Conservation (phyloP, 2,329 filamentous ascomycete species). For the Fusarium dlaminii region DNA sequence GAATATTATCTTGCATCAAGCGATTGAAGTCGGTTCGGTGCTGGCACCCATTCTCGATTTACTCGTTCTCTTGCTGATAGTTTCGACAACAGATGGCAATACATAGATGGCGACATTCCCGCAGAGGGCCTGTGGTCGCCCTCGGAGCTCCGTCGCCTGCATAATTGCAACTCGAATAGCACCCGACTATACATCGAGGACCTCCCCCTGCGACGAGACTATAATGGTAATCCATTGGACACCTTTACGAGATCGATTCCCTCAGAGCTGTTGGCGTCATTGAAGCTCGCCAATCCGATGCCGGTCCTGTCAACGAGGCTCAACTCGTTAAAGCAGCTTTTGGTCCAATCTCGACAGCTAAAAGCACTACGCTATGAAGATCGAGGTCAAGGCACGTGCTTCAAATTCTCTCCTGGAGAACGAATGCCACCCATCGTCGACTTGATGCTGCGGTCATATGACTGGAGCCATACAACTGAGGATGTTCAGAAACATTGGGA, state of each 20-base stretch:
- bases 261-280: conserved; percentile 50
- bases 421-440: conserved; percentile 55
- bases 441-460: conserved; percentile 57
- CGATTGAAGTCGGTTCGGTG: conserved; percentile 55
- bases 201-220: conserved; percentile 52
- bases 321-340: conserved; percentile 54
- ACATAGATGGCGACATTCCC: conserved; percentile 45
- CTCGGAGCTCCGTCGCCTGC: conserved; percentile 49
- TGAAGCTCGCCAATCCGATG: conserved; percentile 52
- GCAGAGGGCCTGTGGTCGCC: conserved; percentile 48
- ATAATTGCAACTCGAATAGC: conserved; percentile 41
- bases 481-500: conserved; percentile 57
- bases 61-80: conserved; percentile 14
- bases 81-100: conserved; percentile 50
- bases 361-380: conserved; percentile 56
- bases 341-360: conserved; percentile 49
- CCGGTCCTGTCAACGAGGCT: conserved; percentile 54
- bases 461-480: conserved; percentile 56
- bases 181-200: conserved; percentile 53
- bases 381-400: conserved; percentile 56
- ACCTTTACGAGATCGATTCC: conserved; percentile 53
- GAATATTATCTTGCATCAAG: conserved; percentile 48
- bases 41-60: not conserved
- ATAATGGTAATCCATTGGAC: conserved; percentile 47
- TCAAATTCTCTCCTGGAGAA: conserved; percentile 52